Base-by-base conservation (phyloP, 2,329 filamentous ascomycete species). In the Cordyceps cateniannulata region DNA sequence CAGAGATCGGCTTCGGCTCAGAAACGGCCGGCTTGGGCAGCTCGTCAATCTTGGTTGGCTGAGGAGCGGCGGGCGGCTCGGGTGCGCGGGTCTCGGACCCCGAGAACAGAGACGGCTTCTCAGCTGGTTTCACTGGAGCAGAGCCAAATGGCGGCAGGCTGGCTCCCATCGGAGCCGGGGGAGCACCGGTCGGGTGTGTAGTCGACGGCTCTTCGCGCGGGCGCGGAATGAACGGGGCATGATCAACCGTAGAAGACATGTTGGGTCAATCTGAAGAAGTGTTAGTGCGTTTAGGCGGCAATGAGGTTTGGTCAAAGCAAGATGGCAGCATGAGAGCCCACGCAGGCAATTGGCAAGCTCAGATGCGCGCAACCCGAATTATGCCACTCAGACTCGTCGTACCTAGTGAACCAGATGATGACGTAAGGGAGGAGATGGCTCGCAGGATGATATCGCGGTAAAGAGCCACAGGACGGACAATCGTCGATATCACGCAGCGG, bases 191-290 rank as follows among this genome's bases (percentile, higher is more conserved):
- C 24, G 48, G 3, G 14, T 58, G 52, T 25, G 53, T 27, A 18
- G 54, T 35, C 29, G 55, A 32, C 18, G 60, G 54, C 7, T 40
- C 40, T 9, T 62, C 49, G 35, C 29, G 48, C 18, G 51, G 51
- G 29, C 50, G 49, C 22, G 57, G 12, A 48, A 59, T 51, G 18
- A 59, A 51, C 16, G 45, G 27, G 18, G 40, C 47, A 12, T 49
- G 56, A 59, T 59, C 56, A 40, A 59, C 16, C n/a, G 54, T 57
- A 10, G 45, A 51, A 16, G 56, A 59, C 56, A 59, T 59, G 16
- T 9, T 44, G 20, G 22, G 10, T 35, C 9, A 22, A 35, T 14
- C 29, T 40, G 44, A 27, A 5, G 6, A 14, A 8, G 45, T 27
- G 44, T 56, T 56, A 55, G 52, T 45, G 24, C 18, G n/a, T 18